Evolutionary conservation across 2,329 filamentous ascomycete species (phyloP).

Genomic region (Trichoderma pleuroti): DNA sequence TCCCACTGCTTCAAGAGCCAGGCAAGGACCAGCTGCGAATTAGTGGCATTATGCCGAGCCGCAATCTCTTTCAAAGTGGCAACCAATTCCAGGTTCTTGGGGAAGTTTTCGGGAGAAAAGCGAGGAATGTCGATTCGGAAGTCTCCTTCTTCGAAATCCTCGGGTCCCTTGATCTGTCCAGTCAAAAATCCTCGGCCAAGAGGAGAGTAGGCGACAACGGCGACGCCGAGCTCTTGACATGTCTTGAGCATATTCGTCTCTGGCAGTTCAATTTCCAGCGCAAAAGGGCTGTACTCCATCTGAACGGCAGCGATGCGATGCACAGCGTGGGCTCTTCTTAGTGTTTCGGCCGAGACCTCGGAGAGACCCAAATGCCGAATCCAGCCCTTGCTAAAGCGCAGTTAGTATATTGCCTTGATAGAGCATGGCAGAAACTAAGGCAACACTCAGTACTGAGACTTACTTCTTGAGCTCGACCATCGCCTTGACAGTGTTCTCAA

Average conservation of each 20-base stretch:
- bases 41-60: conserved; percentile 50
- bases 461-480: conserved; percentile 45
- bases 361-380: conserved; percentile 55
- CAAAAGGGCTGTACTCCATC: conserved; percentile 52
- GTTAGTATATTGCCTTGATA: not conserved
- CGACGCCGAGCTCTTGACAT: conserved; percentile 54
- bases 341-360: conserved; percentile 46
- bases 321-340: conserved; percentile 50
- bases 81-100: conserved; percentile 52
- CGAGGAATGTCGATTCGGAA: conserved; percentile 32
- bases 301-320: conserved; percentile 50
- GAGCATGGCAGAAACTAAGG: not conserved
- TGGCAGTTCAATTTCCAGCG: conserved; percentile 56
- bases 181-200: conserved; percentile 58
- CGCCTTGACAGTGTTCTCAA: conserved; percentile 48
- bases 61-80: conserved; percentile 48
- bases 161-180: conserved; percentile 42
- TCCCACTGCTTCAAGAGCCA: conserved; percentile 61
- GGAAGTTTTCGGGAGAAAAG: conserved; percentile 24
- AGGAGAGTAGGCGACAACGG: conserved; percentile 56
- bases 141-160: conserved; percentile 44
- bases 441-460: not conserved
- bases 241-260: conserved; percentile 49
- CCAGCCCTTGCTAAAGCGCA: conserved; percentile 43
- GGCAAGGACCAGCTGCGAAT: conserved; percentile 57